A percentile compares a stretch with the other conserved stretches of the same genome.
phyloP scores from a whole-genome alignment of 1,284 basidiomycete genomes.

The Porodaedalea pini region DNA sequence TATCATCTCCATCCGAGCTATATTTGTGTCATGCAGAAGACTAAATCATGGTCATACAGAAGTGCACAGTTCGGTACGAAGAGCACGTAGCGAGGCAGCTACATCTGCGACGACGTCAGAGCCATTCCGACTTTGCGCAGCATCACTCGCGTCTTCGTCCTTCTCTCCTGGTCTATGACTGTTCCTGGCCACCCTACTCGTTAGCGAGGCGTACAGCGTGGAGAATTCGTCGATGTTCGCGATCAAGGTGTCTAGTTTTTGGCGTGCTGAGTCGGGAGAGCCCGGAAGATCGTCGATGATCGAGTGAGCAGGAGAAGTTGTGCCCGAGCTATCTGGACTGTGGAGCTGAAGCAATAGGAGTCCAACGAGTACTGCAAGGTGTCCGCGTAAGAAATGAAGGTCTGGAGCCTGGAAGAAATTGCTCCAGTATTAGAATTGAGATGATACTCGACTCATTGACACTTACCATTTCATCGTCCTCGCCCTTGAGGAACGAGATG shows the following conservation, averaged over 20 bases:
- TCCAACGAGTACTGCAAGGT: constrained; percentile 68
- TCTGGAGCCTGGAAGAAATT: constrained; percentile 25
- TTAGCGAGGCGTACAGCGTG: constrained; percentile 3
- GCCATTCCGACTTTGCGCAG: background rate
- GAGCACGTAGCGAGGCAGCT: constrained; percentile 1
- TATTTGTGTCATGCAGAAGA: too few relatives aligned
- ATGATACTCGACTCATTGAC: background rate
- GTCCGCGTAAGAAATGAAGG: constrained; percentile 53
- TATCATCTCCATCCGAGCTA: too few relatives aligned
- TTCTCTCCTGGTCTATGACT: background rate
- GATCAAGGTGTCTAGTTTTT: constrained; percentile 7
- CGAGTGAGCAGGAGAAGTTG: background rate
- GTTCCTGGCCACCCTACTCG: background rate
- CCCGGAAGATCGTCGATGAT: constrained; percentile 12
- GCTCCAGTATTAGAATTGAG: background rate
- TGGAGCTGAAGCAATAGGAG: constrained; percentile 47
- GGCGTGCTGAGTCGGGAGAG: background rate
- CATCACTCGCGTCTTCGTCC: background rate
- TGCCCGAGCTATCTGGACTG: background rate
- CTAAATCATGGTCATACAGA: background rate
- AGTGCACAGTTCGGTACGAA: background rate
- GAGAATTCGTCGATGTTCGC: constrained; percentile 12
- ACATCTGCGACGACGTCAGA: constrained; percentile 7
- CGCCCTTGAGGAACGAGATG: constrained; percentile 10
- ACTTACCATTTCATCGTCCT: constrained; percentile 20